A percentile compares a stretch with the other conserved stretches of the same genome.
These are phyloP conservation scores for Verticillium longisporum DNA, from an alignment of 2,329 filamentous ascomycete species.

Conservation along the genomic window DNA sequence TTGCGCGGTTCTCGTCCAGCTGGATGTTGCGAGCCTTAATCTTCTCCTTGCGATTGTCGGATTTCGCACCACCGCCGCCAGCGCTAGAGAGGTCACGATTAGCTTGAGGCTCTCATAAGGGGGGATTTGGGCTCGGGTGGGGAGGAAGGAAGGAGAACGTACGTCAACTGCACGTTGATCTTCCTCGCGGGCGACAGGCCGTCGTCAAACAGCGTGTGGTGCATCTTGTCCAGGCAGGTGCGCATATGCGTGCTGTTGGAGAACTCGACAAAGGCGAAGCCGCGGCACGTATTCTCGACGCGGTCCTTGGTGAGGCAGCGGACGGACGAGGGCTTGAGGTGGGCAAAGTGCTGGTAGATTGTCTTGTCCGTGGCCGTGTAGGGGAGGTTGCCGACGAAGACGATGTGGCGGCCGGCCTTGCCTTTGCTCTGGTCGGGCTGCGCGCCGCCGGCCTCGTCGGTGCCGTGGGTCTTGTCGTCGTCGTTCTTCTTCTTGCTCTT, in stretches of 20 bases:
- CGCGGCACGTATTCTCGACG: constrained; percentile 58
- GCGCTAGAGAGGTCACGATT: constrained; percentile 44
- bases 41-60: constrained; percentile 62
- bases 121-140: not conserved
- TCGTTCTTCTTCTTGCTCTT: constrained; percentile 9
- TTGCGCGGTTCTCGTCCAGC: constrained; percentile 59
- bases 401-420: constrained; percentile 59
- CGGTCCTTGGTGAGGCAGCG: constrained; percentile 66
- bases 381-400: constrained; percentile 83
- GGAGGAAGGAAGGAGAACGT: constrained; percentile 25
- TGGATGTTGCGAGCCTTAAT: constrained; percentile 82
- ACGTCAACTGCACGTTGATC: constrained; percentile 92
- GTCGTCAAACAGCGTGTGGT: constrained; percentile 72
- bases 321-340: constrained; percentile 62
- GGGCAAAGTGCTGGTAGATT: constrained; percentile 69
- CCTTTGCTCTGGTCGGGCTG: not conserved
- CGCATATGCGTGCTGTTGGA: constrained; percentile 82
- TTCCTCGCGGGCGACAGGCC: constrained; percentile 51
- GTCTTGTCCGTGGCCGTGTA: constrained; percentile 68
- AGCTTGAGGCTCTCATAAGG: not conserved
- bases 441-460: constrained; percentile 14
- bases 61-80: constrained; percentile 81
- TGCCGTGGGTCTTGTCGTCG: constrained; percentile 1
- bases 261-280: constrained; percentile 87
- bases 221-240: constrained; percentile 83